Evolutionary conservation across 352 stramenopile genomes (phyloP).

Genomic region (Discostella stelligera): DNA sequence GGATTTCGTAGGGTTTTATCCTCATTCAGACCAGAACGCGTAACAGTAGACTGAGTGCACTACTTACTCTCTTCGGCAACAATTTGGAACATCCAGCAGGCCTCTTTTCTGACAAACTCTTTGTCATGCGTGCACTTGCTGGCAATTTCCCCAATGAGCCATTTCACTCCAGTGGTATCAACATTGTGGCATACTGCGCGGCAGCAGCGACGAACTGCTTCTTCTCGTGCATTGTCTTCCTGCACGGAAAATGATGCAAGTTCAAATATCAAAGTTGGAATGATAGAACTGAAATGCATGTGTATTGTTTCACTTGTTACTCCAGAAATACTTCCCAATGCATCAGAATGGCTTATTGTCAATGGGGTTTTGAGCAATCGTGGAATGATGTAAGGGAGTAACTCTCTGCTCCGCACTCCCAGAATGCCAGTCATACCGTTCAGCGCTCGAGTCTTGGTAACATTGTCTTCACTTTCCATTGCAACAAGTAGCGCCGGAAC

Average conservation of each 20-base stretch:
- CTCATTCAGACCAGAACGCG: conserved; percentile 21
- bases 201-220: conserved; percentile 56
- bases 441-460: conserved; percentile 84
- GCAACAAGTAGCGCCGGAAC: conserved; percentile 93
- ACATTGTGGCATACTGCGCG: conserved; percentile 80
- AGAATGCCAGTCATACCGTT: conserved; percentile 97
- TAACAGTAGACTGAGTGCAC: not conserved
- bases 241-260: conserved; percentile 62
- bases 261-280: conserved; percentile 83
- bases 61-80: conserved; percentile 88
- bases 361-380: conserved; percentile 91
- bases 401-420: conserved; percentile 91
- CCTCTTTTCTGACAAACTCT: conserved; percentile 86
- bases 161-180: conserved; percentile 90
- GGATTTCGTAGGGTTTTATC: conserved; percentile 33
- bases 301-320: conserved; percentile 92
- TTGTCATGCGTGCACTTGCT: conserved; percentile 92
- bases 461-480: conserved; percentile 85
- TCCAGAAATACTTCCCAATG: conserved; percentile 90
- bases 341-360: conserved; percentile 86
- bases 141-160: conserved; percentile 91
- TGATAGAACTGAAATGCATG: conserved; percentile 93
- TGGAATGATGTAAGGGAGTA: conserved; percentile 97
- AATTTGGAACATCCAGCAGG: conserved; percentile 89
- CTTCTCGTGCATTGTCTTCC: conserved; percentile 55